Evolutionary conservation across 148 eudicot species (phyloP), one percentile per base, ranked within the genome.

Genomic region (Polygonum maritimum): DNA sequence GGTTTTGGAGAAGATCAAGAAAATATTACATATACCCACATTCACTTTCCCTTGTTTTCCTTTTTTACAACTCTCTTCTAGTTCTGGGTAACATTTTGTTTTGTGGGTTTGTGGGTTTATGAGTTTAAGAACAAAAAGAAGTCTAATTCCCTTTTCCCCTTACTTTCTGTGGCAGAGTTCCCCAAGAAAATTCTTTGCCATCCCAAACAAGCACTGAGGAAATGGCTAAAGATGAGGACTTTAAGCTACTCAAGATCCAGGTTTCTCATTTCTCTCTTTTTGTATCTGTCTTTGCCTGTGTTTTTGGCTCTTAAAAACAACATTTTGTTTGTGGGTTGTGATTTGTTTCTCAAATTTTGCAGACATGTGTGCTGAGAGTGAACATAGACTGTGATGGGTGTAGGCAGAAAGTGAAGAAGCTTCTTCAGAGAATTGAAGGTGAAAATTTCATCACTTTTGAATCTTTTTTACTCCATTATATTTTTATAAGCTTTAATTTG

Each of bases 381-480:
- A 91, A 89, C 84, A 84, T 91, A 76, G 87, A 91, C 73, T 91
- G 96, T 83, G 96, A 89, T 83, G 96, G 96, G 3, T 91, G 96
- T 73, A 88, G 82, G 87, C 88, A 85, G 80, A 86, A 86, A 86
- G 96, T 91, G 58, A 91, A 87, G 87, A 91, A 91, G 76, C 79
- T 91, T 63, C 88, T 91, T 35, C 88, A 84, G 83, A 91, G 85
- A 79, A 91, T 88, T 86, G 96, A 91, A 84, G 96, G 96, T 91
- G 63, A 77, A 67, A 33, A 4, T 26, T 12, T 11, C 13, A 3
- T 65, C 77, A 16, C 38, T 7, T 55, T 74, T 74, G 35, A 16
- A 60, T 36, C 12, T 74, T 76, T 65, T 9, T 26, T 0, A 1
- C 31, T n/a, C n/a, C n/a, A n/a, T n/a, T 10, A 39, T 3, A 39